Evolutionary conservation across 805 yeast species (phyloP).

Genomic region (Ogataea pilisensis): DNA sequence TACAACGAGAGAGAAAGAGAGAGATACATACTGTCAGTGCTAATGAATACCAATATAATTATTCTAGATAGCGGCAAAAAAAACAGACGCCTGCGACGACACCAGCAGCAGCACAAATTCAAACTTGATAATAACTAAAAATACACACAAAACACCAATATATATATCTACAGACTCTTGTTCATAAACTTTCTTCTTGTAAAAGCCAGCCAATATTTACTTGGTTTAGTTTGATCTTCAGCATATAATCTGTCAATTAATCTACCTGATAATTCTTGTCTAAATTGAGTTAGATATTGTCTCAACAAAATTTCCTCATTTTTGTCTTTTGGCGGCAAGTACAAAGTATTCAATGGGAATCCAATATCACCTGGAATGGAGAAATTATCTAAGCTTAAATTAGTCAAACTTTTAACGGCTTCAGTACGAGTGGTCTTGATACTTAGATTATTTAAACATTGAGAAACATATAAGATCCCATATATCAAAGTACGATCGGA

Average conservation of each 20-base stretch:
- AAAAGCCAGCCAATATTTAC: slow-evolving; percentile 94
- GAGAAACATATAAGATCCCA: slow-evolving; percentile 86
- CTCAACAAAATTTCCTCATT: slow-evolving; percentile 76
- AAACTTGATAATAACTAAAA: too few relatives aligned
- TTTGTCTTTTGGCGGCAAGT: slow-evolving; percentile 68
- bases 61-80: too few relatives aligned
- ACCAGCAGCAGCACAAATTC: too few relatives aligned
- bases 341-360: slow-evolving; percentile 83
- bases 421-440: slow-evolving; percentile 48
- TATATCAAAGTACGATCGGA: slow-evolving; percentile 90
- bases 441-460: slow-evolving; percentile 66
- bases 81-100: too few relatives aligned
- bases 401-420: slow-evolving; percentile 67
- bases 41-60: too few relatives aligned
- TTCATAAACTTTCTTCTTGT: slow-evolving; percentile 95
- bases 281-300: slow-evolving; percentile 81
- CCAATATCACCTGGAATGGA: slow-evolving; percentile 93
- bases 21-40: background rate
- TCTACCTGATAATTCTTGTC: slow-evolving; percentile 88
- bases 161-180: slow-evolving; percentile 52
- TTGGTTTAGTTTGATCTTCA: slow-evolving; percentile 58
- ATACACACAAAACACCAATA: background rate
- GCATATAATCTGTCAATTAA: slow-evolving; percentile 69
- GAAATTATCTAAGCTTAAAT: slow-evolving; percentile 82
- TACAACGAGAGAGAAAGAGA: background rate